Percentiles rank a stretch among this genome's conserved stretches.
These are phyloP conservation scores for Aschersonia sp. DNA, from an alignment of 2,329 filamentous ascomycete species.

Conservation along the genomic window DNA sequence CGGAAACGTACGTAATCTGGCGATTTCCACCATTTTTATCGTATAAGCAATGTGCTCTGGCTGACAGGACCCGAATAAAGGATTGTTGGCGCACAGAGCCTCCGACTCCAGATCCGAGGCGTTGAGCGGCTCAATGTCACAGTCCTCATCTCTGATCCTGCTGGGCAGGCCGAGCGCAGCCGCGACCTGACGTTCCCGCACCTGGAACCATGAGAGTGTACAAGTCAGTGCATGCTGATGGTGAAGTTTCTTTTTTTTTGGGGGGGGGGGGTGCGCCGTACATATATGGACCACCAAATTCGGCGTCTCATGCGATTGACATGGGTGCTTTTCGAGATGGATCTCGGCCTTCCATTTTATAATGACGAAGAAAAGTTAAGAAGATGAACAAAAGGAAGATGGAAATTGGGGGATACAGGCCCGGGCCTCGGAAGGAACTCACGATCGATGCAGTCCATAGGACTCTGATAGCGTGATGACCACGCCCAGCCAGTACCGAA, in stretches of 20 bases:
- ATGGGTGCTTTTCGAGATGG: slow-evolving; percentile 12
- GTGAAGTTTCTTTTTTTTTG: background rate
- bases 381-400: background rate
- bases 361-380: background rate
- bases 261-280: slow-evolving; percentile 12
- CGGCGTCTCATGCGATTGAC: slow-evolving; percentile 23
- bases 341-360: slow-evolving; percentile 10
- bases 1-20: slow-evolving; percentile 14
- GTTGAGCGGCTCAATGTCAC: slow-evolving; percentile 20
- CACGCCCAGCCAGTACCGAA: slow-evolving; percentile 33
- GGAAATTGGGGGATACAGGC: background rate
- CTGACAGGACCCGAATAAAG: slow-evolving; percentile 15
- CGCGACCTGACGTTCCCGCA: slow-evolving; percentile 21
- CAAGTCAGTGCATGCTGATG: no score
- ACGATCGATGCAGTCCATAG: slow-evolving; percentile 27
- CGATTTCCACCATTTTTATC: slow-evolving; percentile 23
- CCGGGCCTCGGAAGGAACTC: slow-evolving; percentile 2
- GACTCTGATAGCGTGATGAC: slow-evolving; percentile 38
- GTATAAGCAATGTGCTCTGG: slow-evolving; percentile 19
- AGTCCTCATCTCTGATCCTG: slow-evolving; percentile 22
- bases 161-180: slow-evolving; percentile 21
- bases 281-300: slow-evolving; percentile 41
- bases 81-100: slow-evolving; percentile 7
- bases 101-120: slow-evolving; percentile 17
- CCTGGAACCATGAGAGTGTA: slow-evolving; percentile 7